Conservation (phyloP, 2,329 filamentous ascomycete species). For the Alternaria arborescens region DNA sequence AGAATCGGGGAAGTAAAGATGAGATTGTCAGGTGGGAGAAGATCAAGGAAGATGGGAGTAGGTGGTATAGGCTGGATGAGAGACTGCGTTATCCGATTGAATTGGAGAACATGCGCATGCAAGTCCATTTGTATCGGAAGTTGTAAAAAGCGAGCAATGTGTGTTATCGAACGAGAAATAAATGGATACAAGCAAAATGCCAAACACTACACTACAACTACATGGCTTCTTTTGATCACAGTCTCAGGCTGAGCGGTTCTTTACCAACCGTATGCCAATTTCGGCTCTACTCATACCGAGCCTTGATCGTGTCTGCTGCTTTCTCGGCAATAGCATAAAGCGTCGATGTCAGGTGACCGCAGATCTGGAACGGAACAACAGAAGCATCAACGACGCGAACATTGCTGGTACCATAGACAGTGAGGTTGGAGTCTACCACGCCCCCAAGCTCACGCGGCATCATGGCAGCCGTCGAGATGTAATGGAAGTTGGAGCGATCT, state of each 20-base stretch:
- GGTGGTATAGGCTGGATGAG: constrained; percentile 80
- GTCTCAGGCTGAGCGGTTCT: background rate
- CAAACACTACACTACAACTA: too few relatives aligned
- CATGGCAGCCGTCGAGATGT: constrained; percentile 1
- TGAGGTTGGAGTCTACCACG: constrained; percentile 2
- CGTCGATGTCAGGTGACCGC: constrained; percentile 2
- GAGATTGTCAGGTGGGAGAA: constrained; percentile 70
- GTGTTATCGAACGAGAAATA: background rate
- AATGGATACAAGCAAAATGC: too few relatives aligned
- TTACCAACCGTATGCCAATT: background rate
- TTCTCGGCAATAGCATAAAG: constrained; percentile 6
- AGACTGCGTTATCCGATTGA: constrained; percentile 79
- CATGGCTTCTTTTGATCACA: background rate
- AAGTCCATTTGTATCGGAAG: constrained; percentile 78
- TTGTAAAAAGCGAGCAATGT: background rate
- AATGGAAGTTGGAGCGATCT: constrained; percentile 5
- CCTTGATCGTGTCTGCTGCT: constrained; percentile 3
- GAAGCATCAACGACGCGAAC: constrained; percentile 6
- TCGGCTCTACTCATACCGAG: background rate
- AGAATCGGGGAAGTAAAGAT: constrained; percentile 18
- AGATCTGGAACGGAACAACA: background rate
- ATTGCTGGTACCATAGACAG: constrained; percentile 2
- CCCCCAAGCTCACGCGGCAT: constrained; percentile 1
- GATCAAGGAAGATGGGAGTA: constrained; percentile 76
- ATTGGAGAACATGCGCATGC: constrained; percentile 94